A percentile compares a stretch with the other conserved stretches of the same genome.
phyloP scores from a whole-genome alignment of 805 yeast species.

The Candida mattraensis region DNA sequence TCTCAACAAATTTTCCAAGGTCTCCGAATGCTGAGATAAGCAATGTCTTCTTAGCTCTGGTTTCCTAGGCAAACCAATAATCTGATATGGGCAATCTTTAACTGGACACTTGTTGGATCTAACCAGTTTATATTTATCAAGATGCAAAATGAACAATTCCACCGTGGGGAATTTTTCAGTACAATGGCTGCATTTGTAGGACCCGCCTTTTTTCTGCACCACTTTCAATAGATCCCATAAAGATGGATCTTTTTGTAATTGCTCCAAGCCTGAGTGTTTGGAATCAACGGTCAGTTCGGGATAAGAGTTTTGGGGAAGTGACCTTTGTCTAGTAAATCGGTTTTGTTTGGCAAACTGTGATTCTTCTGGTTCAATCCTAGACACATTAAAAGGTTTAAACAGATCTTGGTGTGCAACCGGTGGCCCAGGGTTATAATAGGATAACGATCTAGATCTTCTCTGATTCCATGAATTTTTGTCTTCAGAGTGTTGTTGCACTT shows the following conservation, averaged over 20 bases:
- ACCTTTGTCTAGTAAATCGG: conserved; percentile 6
- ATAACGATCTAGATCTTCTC: conserved; percentile 14
- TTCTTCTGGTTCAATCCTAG: conserved; percentile 1
- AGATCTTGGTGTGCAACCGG: background rate
- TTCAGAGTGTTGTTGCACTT: background rate
- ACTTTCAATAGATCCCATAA: conserved; percentile 18
- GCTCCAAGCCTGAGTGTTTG: conserved; percentile 27
- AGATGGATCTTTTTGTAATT: conserved; percentile 29
- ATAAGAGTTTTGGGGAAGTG: conserved; percentile 4
- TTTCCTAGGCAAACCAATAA: conserved; percentile 47
- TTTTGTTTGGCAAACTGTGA: background rate
- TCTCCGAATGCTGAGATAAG: conserved; percentile 42
- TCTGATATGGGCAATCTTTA: conserved; percentile 47
- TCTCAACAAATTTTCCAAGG: conserved; percentile 13
- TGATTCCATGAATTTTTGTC: conserved; percentile 1
- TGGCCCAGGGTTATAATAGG: conserved; percentile 6
- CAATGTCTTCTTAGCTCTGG: conserved; percentile 53
- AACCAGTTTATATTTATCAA: conserved; percentile 40
- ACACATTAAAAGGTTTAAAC: background rate
- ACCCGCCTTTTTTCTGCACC: conserved; percentile 37
- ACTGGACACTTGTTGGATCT: conserved; percentile 48
- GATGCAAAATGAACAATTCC: conserved; percentile 33
- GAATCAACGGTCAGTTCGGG: conserved; percentile 4
- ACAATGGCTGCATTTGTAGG: conserved; percentile 50
- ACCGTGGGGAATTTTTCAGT: conserved; percentile 38